These are phyloP conservation scores for Strobilomyces echinocephalus DNA, from an alignment of 768 basidiomycete species.

Conservation along the genomic window DNA sequence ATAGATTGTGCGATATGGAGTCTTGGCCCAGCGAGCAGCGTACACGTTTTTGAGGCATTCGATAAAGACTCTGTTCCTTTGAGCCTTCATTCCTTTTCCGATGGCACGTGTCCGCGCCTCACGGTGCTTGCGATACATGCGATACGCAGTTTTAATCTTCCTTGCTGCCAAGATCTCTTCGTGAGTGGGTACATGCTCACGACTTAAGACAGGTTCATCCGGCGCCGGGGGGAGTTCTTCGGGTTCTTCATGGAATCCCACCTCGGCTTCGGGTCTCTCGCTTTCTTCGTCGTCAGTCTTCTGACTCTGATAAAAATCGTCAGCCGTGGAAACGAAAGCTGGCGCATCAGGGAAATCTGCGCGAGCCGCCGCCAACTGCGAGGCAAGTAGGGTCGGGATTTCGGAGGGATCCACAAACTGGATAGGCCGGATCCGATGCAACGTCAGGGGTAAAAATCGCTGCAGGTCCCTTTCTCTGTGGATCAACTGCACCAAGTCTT, in stretches of 20 bases:
- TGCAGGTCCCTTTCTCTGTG: conserved; percentile 7
- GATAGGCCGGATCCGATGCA: conserved; percentile 27
- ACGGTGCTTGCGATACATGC: conserved; percentile 4
- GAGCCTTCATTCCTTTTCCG: conserved; percentile 17
- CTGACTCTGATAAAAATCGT: neutral
- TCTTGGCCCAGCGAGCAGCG: conserved; percentile 25
- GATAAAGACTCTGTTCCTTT: conserved; percentile 23
- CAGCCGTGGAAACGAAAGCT: conserved; percentile 13
- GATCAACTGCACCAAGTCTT: conserved; percentile 24
- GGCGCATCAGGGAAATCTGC: conserved; percentile 16
- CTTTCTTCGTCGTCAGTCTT: neutral
- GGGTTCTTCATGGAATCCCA: conserved; percentile 12
- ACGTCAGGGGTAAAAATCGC: neutral
- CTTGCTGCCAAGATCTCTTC: conserved; percentile 25
- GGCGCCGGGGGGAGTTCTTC: conserved; percentile 5
- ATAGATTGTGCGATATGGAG: conserved; percentile 36
- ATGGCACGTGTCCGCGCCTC: conserved; percentile 3
- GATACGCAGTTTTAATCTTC: conserved; percentile 20
- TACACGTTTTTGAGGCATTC: conserved; percentile 27
- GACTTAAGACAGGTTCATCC: conserved; percentile 14
- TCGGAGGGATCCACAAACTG: conserved; percentile 28
- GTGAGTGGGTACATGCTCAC: conserved; percentile 18
- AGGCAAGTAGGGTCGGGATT: conserved; percentile 27
- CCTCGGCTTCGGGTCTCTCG: neutral
- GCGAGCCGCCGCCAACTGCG: conserved; percentile 11